Evolutionary conservation across 2,329 filamentous ascomycete species (phyloP).

Genomic region (Aspergillus hortae): DNA sequence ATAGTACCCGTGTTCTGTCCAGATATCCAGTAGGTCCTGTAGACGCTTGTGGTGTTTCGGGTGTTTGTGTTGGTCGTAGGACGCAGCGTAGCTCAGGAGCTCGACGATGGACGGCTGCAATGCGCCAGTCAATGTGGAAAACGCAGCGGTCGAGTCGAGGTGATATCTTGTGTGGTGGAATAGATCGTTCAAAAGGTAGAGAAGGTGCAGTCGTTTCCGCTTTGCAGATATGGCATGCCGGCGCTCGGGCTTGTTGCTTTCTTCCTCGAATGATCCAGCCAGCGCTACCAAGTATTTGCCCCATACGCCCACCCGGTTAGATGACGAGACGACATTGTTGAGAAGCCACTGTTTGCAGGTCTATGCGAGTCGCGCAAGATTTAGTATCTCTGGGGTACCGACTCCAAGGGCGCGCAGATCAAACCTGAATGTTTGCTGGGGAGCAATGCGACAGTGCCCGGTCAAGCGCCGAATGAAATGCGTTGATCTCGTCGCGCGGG

Average conservation of each 20-base stretch:
- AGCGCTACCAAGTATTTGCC: conserved; percentile 73
- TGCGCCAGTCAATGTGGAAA: conserved; percentile 51
- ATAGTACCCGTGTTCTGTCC: conserved; percentile 67
- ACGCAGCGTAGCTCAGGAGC: conserved; percentile 59
- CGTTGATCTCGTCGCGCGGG: conserved; percentile 64
- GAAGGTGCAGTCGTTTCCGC: conserved; percentile 68
- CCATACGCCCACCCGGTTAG: conserved; percentile 62
- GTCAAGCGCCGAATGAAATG: conserved; percentile 65
- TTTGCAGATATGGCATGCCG: conserved; percentile 50
- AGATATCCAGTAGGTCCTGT: conserved; percentile 62
- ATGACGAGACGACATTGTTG: conserved; percentile 65
- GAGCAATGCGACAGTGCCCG: conserved; percentile 68
- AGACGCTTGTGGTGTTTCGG: conserved; percentile 67
- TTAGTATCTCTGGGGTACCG: conserved; percentile 33
- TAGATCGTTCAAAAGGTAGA: conserved; percentile 76
- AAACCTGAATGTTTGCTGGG: conserved; percentile 84
- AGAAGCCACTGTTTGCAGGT: conserved; percentile 85
- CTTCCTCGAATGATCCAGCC: conserved; percentile 54
- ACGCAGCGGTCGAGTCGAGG: conserved; percentile 41
- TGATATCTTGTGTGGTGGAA: conserved; percentile 65
- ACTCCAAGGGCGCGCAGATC: conserved; percentile 39
- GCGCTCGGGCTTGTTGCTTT: conserved; percentile 19
- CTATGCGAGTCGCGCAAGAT: conserved; percentile 48
- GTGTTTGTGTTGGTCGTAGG: conserved; percentile 52
- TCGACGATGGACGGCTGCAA: conserved; percentile 59